Evolutionary conservation across 257 asterid species (phyloP), one percentile per base, ranked within the genome.

Genomic region (Penstemon barbatus): DNA sequence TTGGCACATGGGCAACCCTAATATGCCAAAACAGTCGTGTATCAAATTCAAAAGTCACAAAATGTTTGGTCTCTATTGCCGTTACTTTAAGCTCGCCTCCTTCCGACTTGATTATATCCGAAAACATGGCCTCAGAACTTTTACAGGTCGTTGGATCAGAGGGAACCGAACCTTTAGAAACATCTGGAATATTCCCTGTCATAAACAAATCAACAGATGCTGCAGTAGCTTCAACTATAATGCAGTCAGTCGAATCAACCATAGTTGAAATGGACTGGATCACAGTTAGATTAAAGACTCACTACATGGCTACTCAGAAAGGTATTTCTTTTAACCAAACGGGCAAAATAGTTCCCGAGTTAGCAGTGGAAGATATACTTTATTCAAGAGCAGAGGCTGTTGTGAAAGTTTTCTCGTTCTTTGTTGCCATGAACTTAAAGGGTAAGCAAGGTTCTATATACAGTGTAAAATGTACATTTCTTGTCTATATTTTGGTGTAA

Each of bases 71-170:
- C 75, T 80, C 72, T 45, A 71, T 80, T 70, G 92, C 86, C 56
- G 66, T 79, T 61, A 68, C 85, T 53, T 79, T 85, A 70, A 86
- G 77, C 77, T 80, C 84, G 46, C 80, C 96, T 66, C 88, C 95
- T 15, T 63, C 72, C 6, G 96, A 90, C 80, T 69, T 90, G 72
- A 72, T 57, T 69, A 63, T 85, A 41, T 80, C 88, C 11, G 79
- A 80, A 79, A 85, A 76, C 61, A 76, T 90, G 82, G 87, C 88
- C 55, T 80, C 84, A 19, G 96, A 85, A 74, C 90, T 90, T 71
- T 67, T 76, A 48, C 65, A 71, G 53, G 84, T 90, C 33, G 69
- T 78, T 40, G 96, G 89, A 57, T 82, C 89, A 55, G 91, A 82
- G 55, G 58, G 42, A 13, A 51, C 18, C 5, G 84, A 77, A 33